Percentiles rank a stretch among this genome's conserved stretches.
phyloP scores from a whole-genome alignment of 352 stramenopile species.

The Pythium apleroticum region DNA sequence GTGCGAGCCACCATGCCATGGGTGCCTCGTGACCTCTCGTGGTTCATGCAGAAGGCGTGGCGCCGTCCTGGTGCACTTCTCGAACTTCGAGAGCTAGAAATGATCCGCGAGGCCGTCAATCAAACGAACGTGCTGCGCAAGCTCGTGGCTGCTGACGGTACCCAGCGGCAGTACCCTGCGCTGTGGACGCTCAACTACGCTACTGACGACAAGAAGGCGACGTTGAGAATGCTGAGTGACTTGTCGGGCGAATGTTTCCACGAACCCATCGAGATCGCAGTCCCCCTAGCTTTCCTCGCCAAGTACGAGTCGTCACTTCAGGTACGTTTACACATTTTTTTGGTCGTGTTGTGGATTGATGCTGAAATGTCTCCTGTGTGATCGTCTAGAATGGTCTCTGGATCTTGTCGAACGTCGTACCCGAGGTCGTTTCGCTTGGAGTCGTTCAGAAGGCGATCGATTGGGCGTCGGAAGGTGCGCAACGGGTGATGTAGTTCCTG shows the following conservation, averaged over 20 bases:
- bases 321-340: neutral
- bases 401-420: constrained; percentile 13
- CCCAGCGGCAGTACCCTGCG: constrained; percentile 12
- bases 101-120: constrained; percentile 12
- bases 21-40: constrained; percentile 12
- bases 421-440: neutral
- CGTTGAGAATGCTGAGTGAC: constrained; percentile 22
- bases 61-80: constrained; percentile 4
- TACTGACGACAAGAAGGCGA: neutral
- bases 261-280: constrained; percentile 14
- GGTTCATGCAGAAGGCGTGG: constrained; percentile 25
- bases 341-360: neutral
- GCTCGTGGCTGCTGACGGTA: constrained; percentile 10
- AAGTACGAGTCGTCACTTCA: constrained; percentile 6
- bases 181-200: constrained; percentile 18
- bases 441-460: constrained; percentile 3
- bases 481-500: neutral
- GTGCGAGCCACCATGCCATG: constrained; percentile 6
- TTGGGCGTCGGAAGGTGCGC: neutral
- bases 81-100: constrained; percentile 7
- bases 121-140: constrained; percentile 16
- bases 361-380: neutral
- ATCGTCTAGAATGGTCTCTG: constrained; percentile 6
- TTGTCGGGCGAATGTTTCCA: constrained; percentile 28
- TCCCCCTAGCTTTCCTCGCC: constrained; percentile 11